Evolutionary conservation across 139 green algal genomes (phyloP).

Genomic region (Bryopsis sp.): DNA sequence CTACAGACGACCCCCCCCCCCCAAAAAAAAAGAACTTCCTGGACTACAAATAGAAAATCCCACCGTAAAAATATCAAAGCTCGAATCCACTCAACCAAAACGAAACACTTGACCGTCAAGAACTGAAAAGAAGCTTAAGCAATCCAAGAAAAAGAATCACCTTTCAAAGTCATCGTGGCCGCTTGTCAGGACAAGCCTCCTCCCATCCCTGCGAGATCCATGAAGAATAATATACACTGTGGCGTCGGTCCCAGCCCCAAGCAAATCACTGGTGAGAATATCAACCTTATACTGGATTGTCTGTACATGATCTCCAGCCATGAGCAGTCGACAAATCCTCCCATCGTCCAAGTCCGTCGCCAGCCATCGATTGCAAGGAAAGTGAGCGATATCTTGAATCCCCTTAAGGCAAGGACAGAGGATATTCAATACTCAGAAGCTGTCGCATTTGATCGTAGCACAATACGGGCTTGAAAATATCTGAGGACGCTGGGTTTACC

Average conservation of each 20-base stretch:
- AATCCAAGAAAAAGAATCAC: too few species aligned
- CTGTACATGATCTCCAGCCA: constrained; percentile 24
- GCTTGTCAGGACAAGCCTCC: constrained; percentile 30
- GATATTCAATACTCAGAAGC: neutral
- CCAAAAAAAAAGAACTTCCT: too few species aligned
- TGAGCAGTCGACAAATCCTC: constrained; percentile 34
- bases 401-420: neutral
- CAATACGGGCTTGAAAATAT: too few species aligned
- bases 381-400: constrained; percentile 14
- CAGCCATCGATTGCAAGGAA: constrained; percentile 43
- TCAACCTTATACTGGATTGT: constrained; percentile 30
- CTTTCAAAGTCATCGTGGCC: constrained; percentile 39
- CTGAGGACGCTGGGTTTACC: too few species aligned
- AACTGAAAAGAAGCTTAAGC: too few species aligned
- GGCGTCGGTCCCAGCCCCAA: constrained; percentile 43
- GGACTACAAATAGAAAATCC: too few species aligned
- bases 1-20: too few species aligned
- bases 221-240: constrained; percentile 39
- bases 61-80: too few species aligned
- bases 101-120: too few species aligned
- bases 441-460: too few species aligned
- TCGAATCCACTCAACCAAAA: too few species aligned
- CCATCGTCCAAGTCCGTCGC: constrained; percentile 46
- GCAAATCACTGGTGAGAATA: constrained; percentile 24
- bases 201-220: constrained; percentile 21